phyloP scores from a whole-genome alignment of 805 yeast species.

The Candida railenensis region DNA sequence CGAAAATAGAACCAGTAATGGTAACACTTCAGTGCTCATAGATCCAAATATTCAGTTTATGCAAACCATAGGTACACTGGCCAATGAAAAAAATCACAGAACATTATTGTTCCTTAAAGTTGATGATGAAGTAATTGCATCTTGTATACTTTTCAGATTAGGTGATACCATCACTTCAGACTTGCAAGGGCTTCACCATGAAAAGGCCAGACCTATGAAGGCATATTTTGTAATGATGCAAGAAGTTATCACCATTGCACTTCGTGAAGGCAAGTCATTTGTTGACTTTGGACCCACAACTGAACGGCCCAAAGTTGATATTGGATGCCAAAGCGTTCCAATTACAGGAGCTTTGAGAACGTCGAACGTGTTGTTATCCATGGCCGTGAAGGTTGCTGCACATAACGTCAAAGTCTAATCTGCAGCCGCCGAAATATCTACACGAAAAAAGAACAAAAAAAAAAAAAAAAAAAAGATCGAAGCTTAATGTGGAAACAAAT shows the following conservation, averaged over 20 bases:
- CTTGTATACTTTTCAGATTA: constrained; percentile 40
- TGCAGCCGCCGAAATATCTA: not conserved
- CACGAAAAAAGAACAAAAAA: not conserved
- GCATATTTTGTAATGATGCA: constrained; percentile 51
- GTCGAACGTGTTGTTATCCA: constrained; percentile 16
- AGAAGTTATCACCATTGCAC: constrained; percentile 39
- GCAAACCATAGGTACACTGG: constrained; percentile 22
- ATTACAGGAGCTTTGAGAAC: constrained; percentile 37
- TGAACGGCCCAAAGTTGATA: constrained; percentile 40
- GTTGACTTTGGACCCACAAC: constrained; percentile 49
- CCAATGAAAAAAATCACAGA: constrained; percentile 22
- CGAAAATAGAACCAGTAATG: constrained; percentile 31
- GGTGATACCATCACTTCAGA: constrained; percentile 47
- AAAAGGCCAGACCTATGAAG: constrained; percentile 33
- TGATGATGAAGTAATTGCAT: constrained; percentile 34
- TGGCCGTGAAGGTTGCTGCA: constrained; percentile 15
- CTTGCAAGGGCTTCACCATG: constrained; percentile 43
- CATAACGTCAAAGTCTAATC: constrained; percentile 14
- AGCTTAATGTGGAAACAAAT: no score
- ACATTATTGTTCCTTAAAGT: constrained; percentile 37
- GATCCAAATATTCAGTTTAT: constrained; percentile 32
- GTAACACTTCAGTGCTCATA: constrained; percentile 35
- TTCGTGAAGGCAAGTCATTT: constrained; percentile 33
- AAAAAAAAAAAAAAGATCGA: not conserved
- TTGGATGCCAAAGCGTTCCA: constrained; percentile 37